Conservation (phyloP, 345 rosid genomes). For the Nasturtium officinale region DNA sequence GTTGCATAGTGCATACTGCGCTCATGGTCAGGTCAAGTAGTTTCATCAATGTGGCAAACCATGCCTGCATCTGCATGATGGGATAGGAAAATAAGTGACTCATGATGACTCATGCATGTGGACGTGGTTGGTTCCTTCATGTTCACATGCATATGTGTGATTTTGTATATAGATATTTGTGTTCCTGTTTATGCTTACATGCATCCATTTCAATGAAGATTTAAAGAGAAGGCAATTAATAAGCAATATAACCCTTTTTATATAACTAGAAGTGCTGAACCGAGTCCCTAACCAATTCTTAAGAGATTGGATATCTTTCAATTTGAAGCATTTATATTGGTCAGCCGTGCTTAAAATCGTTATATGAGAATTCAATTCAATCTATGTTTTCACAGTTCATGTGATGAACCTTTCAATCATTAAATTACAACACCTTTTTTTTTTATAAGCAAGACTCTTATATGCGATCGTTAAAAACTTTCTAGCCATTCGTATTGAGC, state of each 20-base stretch:
- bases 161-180: slow-evolving; percentile 7
- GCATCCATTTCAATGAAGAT: slow-evolving; percentile 6
- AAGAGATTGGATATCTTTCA: not conserved
- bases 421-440: not conserved
- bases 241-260: not conserved
- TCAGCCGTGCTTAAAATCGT: not conserved
- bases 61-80: slow-evolving; percentile 32
- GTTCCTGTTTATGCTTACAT: slow-evolving; percentile 22
- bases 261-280: not conserved
- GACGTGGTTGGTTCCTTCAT: slow-evolving; percentile 17
- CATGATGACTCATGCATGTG: slow-evolving; percentile 29
- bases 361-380: not conserved
- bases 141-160: slow-evolving; percentile 1
- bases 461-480: not conserved
- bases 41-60: slow-evolving; percentile 21
- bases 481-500: not conserved
- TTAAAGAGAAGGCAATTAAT: not conserved
- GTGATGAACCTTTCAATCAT: not conserved
- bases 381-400: not conserved
- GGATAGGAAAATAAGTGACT: slow-evolving; percentile 23
- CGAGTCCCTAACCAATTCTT: not conserved
- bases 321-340: slow-evolving; percentile 8
- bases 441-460: not conserved
- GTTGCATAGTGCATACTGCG: slow-evolving; percentile 14
- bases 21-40: slow-evolving; percentile 31